Base-by-base conservation (phyloP, 208 protist genomes). In the Leishmania tarentolae region DNA sequence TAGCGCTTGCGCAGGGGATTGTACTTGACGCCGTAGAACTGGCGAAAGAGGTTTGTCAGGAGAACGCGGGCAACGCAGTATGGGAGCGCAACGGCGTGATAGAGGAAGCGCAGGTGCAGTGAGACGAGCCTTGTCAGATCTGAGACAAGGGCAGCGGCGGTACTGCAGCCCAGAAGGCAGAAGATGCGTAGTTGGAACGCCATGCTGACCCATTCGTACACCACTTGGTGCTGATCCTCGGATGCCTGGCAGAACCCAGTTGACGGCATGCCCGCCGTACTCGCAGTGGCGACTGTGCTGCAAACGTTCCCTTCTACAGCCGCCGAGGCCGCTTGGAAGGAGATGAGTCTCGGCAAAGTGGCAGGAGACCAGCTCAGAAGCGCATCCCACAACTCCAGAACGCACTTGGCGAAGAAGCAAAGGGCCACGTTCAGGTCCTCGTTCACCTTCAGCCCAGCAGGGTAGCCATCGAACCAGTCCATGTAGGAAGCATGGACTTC, bases 361-460 rank as follows among this genome's bases (percentile, higher is more conserved):
- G 81, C 78, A 24, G 81, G 68, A 19, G 70, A 80, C 82, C 80
- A 89, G 6, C 84, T 87, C 83, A 91, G 75, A 82, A 86, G 79
- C 78, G 80, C 75, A 66, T 95, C 90, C 93, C 92, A 98, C 66
- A 80, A 79, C 61, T 89, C 75, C 40, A 98, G 84, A 44, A 96
- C 90, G 68, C 83, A 82, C 69, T 94, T 89, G 15, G 93, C 87
- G 72, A 96, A 88, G 80, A 92, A 93, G 80, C 94, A 96, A 52
- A 98, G 84, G 13, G 93, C 92, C 81, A 90, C 90, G 82, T 95
- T 96, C 13, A 99, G 82, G 72, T 98, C 94, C 76, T 95, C 93
- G 87, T 99, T 99, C 66, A 98, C 87, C 88, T 99, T 99, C n/a
- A 99, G 87, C 9, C 97, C 97, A 13, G 94, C 95, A 3, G 97